These are phyloP conservation scores for Beauveria sp. DNA, from an alignment of 2,329 filamentous ascomycete species.

Conservation along the genomic window DNA sequence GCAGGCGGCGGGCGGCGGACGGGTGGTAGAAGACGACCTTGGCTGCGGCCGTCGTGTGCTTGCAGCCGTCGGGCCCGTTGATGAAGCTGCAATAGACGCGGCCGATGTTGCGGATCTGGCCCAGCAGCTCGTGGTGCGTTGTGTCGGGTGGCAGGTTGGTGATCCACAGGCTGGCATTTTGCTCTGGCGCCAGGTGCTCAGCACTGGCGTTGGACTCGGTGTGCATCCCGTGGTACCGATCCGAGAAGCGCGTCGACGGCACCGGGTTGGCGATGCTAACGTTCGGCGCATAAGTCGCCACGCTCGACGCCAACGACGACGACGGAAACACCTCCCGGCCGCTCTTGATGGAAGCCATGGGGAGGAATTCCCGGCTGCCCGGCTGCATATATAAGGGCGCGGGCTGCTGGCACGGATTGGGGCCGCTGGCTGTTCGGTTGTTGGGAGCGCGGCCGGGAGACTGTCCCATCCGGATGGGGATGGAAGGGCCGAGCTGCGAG, in stretches of 20 bases:
- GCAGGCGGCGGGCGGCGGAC: constrained; percentile 26
- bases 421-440: background rate
- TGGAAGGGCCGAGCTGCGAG: background rate
- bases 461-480: background rate
- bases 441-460: background rate
- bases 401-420: background rate
- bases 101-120: constrained; percentile 35
- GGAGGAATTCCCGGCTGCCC: background rate
- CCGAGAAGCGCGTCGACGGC: constrained; percentile 21
- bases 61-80: constrained; percentile 35
- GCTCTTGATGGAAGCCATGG: background rate
- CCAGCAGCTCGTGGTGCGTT: constrained; percentile 36
- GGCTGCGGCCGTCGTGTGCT: constrained; percentile 33
- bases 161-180: constrained; percentile 47
- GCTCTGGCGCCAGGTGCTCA: constrained; percentile 20
- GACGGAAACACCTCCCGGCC: background rate
- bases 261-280: background rate
- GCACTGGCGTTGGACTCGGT: constrained; percentile 28
- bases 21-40: constrained; percentile 44
- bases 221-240: constrained; percentile 30
- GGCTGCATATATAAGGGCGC: background rate
- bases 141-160: constrained; percentile 40
- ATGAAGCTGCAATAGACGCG: constrained; percentile 45
- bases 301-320: background rate
- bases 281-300: background rate